Percentiles rank a stretch among this genome's conserved stretches.
These are phyloP conservation scores for Podospora sp. DNA, from an alignment of 495 filamentous ascomycete species.

Conservation along the genomic window DNA sequence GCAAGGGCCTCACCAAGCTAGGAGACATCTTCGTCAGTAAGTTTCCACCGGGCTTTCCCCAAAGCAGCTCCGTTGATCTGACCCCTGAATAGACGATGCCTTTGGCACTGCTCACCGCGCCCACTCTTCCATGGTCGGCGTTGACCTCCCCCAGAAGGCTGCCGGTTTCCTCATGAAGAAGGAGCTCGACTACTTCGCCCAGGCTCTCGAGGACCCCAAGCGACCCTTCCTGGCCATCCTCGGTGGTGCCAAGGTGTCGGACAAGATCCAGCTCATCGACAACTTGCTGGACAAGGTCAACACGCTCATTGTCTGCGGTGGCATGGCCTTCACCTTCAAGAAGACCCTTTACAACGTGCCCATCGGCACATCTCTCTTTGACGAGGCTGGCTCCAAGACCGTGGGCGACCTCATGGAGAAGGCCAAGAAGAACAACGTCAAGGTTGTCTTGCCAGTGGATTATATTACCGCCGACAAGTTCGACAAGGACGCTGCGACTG, in stretches of 20 bases:
- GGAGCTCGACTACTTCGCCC: constrained; percentile 98
- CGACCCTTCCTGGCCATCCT: constrained; percentile 98
- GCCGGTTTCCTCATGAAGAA: constrained; percentile 99
- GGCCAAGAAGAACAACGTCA: constrained; percentile 93
- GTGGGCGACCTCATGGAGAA: constrained; percentile 87
- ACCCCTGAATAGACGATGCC: constrained; percentile 72
- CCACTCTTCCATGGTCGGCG: constrained; percentile 98
- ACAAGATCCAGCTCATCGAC: constrained; percentile 99
- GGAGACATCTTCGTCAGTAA: constrained; percentile 96
- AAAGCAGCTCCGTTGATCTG: not conserved
- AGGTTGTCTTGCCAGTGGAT: constrained; percentile 91
- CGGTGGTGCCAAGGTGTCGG: constrained; percentile 95
- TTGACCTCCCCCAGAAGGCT: constrained; percentile 92
- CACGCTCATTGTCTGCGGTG: constrained; percentile 94
- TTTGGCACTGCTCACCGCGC: constrained; percentile 98
- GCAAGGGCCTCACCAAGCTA: constrained; percentile 90
- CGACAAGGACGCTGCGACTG: constrained; percentile 75
- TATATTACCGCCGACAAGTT: constrained; percentile 98
- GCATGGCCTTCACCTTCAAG: constrained; percentile 99
- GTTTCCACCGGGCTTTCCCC: constrained; percentile 35
- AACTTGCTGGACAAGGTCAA: constrained; percentile 97
- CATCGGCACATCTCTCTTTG: constrained; percentile 92
- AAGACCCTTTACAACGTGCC: constrained; percentile 88
- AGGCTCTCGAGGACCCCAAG: constrained; percentile 90
- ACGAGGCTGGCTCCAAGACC: constrained; percentile 92